Evolutionary conservation across 495 filamentous ascomycete species (phyloP).

Genomic region (Mytilinidion resinicola): DNA sequence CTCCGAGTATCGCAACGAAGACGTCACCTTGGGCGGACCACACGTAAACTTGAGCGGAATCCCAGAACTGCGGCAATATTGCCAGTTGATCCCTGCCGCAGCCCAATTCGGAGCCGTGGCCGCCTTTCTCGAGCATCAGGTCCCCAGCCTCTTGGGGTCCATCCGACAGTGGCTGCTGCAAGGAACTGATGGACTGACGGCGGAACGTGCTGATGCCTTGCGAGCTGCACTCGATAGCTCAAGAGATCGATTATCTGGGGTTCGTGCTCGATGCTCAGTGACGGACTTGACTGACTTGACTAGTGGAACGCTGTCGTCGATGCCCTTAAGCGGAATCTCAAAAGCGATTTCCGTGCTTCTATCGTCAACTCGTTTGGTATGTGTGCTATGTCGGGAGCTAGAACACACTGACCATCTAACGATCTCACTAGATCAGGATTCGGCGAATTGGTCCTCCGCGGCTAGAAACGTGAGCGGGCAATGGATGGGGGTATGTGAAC

Average conservation of each 20-base stretch:
- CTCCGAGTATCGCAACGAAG: slow-evolving; percentile 16
- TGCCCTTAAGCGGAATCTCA: not conserved
- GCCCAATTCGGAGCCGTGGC: slow-evolving; percentile 9
- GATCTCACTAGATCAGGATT: not conserved
- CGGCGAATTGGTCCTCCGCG: no score
- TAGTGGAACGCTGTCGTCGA: not conserved
- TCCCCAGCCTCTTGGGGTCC: slow-evolving; percentile 17
- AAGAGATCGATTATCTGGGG: no score
- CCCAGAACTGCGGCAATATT: slow-evolving; percentile 11
- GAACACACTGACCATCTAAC: slow-evolving; percentile 8
- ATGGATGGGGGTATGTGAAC: slow-evolving; percentile 13
- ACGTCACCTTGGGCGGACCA: slow-evolving; percentile 5
- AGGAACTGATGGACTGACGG: not conserved
- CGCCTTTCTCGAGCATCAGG: slow-evolving; percentile 12
- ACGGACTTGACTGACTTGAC: not conserved
- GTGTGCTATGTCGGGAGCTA: not conserved
- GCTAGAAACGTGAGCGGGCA: slow-evolving; percentile 2
- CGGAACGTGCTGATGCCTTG: not conserved
- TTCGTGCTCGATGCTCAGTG: not conserved
- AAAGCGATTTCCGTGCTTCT: slow-evolving; percentile 12
- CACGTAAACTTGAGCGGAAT: slow-evolving; percentile 18
- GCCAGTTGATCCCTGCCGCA: slow-evolving; percentile 14
- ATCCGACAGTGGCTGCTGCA: slow-evolving; percentile 13
- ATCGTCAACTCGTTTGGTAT: slow-evolving; percentile 11
- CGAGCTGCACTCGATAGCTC: not conserved